Percentiles rank a stretch among this genome's conserved stretches.
These are phyloP conservation scores for Chaetomium sp. DNA, from an alignment of 2,329 filamentous ascomycete genomes.

Conservation along the genomic window DNA sequence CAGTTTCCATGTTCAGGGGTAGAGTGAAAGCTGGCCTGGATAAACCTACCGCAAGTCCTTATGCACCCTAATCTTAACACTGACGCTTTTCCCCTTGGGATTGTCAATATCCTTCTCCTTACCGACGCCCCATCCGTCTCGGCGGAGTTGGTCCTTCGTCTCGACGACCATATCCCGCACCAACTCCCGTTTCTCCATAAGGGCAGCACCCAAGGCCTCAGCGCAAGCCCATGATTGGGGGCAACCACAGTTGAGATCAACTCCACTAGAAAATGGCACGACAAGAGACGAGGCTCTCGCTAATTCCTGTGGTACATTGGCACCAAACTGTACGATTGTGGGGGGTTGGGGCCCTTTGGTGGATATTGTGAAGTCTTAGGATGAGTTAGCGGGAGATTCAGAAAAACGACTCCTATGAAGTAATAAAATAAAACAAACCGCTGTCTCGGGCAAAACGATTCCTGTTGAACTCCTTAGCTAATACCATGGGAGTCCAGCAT, in stretches of 20 bases:
- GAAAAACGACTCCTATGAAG: not conserved
- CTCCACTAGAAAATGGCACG: constrained; percentile 54
- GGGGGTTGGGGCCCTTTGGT: constrained; percentile 46
- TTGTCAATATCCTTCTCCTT: constrained; percentile 37
- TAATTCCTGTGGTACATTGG: constrained; percentile 55
- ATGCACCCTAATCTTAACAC: constrained; percentile 65
- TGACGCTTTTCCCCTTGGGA: constrained; percentile 50
- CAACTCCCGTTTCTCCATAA: constrained; percentile 59
- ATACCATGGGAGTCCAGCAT: constrained; percentile 66
- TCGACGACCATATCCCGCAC: constrained; percentile 60
- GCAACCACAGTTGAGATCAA: constrained; percentile 68
- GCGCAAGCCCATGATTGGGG: constrained; percentile 68
- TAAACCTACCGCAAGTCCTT: constrained; percentile 48
- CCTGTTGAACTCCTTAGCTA: constrained; percentile 63
- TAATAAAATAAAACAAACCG: constrained; percentile 33
- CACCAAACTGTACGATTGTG: constrained; percentile 62
- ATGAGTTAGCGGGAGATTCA: not conserved
- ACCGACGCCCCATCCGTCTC: constrained; percentile 48
- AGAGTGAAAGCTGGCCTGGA: not conserved
- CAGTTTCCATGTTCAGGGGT: not conserved
- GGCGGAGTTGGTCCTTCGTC: constrained; percentile 44
- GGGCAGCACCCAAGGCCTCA: constrained; percentile 59
- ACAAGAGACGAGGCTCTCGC: constrained; percentile 56
- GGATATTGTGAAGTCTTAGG: constrained; percentile 54
- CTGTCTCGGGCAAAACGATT: constrained; percentile 53